phyloP scores from a whole-genome alignment of 2,329 filamentous ascomycete genomes.

The Calonectria fujianensis region DNA sequence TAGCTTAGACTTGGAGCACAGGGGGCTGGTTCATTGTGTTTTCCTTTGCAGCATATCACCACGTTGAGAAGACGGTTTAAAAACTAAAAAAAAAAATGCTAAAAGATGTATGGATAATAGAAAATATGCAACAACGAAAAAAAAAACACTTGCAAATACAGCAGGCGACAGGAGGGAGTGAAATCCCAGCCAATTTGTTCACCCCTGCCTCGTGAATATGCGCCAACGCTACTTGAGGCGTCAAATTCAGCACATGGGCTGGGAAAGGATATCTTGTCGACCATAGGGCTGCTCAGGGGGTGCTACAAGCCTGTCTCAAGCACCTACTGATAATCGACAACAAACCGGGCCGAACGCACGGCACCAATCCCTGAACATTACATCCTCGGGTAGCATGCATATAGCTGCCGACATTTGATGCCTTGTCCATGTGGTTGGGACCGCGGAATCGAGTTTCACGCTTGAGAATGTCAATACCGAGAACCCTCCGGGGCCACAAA shows the following conservation, averaged over 20 bases:
- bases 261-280: constrained; percentile 41
- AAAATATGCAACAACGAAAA: neutral
- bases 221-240: neutral
- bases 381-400: constrained; percentile 50
- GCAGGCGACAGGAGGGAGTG: neutral
- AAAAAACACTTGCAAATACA: neutral
- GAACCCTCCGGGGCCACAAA: constrained; percentile 34
- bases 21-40: neutral
- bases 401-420: constrained; percentile 31
- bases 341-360: constrained; percentile 44
- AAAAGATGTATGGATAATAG: neutral
- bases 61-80: neutral
- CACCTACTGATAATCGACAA: constrained; percentile 1
- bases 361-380: constrained; percentile 33
- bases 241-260: neutral
- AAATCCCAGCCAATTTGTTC: neutral
- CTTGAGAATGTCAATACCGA: constrained; percentile 32
- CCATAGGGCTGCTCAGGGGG: constrained; percentile 36
- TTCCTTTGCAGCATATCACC: neutral
- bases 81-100: neutral
- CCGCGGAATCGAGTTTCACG: constrained; percentile 32
- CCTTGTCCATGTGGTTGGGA: constrained; percentile 41
- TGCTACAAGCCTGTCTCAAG: constrained; percentile 5
- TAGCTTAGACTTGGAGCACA: neutral
- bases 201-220: neutral